A percentile compares a stretch with the other conserved stretches of the same genome.
These are phyloP conservation scores for Eimeria nieschulzi DNA, from an alignment of 169 alveolate genomes.

Conservation along the genomic window DNA sequence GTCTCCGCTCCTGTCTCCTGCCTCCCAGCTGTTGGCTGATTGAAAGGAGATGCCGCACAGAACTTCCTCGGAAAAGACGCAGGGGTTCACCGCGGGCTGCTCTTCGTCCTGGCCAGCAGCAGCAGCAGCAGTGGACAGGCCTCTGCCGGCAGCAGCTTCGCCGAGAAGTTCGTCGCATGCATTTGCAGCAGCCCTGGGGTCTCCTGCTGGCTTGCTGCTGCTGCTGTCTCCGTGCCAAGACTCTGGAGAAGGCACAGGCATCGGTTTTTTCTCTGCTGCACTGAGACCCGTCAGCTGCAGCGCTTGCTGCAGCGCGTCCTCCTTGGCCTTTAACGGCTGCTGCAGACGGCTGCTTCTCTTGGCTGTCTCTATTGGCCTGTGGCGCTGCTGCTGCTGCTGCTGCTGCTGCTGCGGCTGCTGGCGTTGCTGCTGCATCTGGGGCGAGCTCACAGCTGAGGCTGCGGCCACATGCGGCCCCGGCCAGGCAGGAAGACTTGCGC, in stretches of 20 bases:
- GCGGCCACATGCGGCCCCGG: background rate
- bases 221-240: conserved; percentile 29
- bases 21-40: too few species aligned
- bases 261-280: background rate
- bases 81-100: too few species aligned
- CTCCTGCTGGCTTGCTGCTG: background rate
- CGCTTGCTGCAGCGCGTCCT: background rate
- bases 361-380: background rate
- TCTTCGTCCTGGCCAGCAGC: too few species aligned
- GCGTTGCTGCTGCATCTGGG: background rate
- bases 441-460: conserved; percentile 27
- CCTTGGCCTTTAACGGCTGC: background rate
- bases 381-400: conserved; percentile 6
- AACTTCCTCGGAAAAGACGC: too few species aligned
- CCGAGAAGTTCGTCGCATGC: background rate
- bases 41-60: too few species aligned
- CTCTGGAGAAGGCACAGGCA: too few species aligned
- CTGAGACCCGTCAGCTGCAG: conserved; percentile 1
- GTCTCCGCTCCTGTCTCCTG: too few species aligned
- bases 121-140: background rate
- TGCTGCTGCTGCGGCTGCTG: conserved; percentile 10
- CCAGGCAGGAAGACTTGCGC: background rate
- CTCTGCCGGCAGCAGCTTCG: background rate
- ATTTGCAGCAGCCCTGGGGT: background rate
- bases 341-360: background rate